Conservation (phyloP, 192 early-diverging fungal genomes). For the Gamsiella multidivaricata region DNA sequence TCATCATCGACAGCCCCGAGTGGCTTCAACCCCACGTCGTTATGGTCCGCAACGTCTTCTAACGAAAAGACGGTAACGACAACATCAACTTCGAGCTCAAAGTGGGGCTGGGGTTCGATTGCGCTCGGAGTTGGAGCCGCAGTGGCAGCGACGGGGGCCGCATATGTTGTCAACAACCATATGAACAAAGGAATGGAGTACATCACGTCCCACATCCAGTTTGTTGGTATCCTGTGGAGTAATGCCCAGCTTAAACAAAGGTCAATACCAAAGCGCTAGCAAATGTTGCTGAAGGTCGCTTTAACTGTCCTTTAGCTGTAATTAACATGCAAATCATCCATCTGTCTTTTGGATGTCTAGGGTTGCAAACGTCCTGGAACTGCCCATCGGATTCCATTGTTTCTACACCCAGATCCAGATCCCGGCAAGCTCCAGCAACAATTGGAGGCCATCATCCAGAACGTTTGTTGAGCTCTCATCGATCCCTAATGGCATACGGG, state of each 20-base stretch:
- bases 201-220: slow-evolving; percentile 59
- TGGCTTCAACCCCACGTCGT: slow-evolving; percentile 16
- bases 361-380: slow-evolving; percentile 8
- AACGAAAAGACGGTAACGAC: slow-evolving; percentile 15
- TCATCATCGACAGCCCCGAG: not conserved
- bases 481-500: slow-evolving; percentile 2
- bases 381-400: slow-evolving; percentile 51
- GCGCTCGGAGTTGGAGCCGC: slow-evolving; percentile 54
- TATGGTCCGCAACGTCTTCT: slow-evolving; percentile 13
- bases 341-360: slow-evolving; percentile 12
- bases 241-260: slow-evolving; percentile 50
- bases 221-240: slow-evolving; percentile 62
- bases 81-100: slow-evolving; percentile 15
- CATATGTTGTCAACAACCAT: slow-evolving; percentile 45
- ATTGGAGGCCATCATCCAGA: slow-evolving; percentile 13
- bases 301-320: too few relatives aligned
- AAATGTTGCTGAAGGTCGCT: too few relatives aligned
- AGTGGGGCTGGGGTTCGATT: slow-evolving; percentile 59
- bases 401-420: slow-evolving; percentile 58
- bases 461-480: slow-evolving; percentile 51
- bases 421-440: slow-evolving; percentile 23
- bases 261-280: too few relatives aligned
- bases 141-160: slow-evolving; percentile 54
- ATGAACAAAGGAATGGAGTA: slow-evolving; percentile 53
- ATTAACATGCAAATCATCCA: not conserved